phyloP scores from a whole-genome alignment of 1,284 basidiomycete genomes.

The Tilletiopsis washingtonensis region DNA sequence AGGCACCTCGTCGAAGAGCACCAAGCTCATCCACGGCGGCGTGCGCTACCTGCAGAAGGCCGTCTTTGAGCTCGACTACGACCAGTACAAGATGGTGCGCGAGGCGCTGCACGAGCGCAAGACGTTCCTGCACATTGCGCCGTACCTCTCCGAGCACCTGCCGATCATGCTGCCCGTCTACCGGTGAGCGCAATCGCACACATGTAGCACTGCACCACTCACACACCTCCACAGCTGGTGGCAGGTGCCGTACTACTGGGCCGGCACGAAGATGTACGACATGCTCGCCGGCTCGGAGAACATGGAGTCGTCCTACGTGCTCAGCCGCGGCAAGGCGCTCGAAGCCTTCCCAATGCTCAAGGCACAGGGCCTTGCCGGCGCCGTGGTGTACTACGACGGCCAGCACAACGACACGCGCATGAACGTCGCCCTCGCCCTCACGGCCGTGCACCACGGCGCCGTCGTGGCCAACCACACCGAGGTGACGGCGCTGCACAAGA shows the following conservation, averaged over 20 bases:
- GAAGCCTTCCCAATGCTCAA: constrained; percentile 97
- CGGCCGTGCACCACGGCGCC: constrained; percentile 86
- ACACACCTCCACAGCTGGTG: constrained; percentile 56
- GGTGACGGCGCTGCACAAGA: constrained; percentile 71
- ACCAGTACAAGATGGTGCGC: constrained; percentile 77
- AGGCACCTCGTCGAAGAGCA: constrained; percentile 91
- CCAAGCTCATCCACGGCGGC: constrained; percentile 94
- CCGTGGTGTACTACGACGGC: constrained; percentile 93
- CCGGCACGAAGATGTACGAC: constrained; percentile 95
- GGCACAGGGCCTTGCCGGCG: constrained; percentile 81
- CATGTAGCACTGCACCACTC: not conserved
- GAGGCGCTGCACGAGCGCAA: constrained; percentile 88
- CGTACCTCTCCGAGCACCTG: constrained; percentile 82
- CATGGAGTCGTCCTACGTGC: constrained; percentile 90
- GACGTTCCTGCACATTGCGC: constrained; percentile 91
- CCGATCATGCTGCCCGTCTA: constrained; percentile 92
- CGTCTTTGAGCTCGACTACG: constrained; percentile 85
- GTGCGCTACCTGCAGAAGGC: constrained; percentile 96
- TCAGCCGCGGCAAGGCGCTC: constrained; percentile 77
- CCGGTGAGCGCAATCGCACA: constrained; percentile 55
- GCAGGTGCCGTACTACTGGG: constrained; percentile 94
- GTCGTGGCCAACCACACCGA: constrained; percentile 83
- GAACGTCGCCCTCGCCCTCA: constrained; percentile 83
- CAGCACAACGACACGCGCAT: constrained; percentile 98
- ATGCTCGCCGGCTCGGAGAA: constrained; percentile 89